Evolutionary conservation across 164 flowering plant species (phyloP), one percentile per base, ranked within the genome.

Genomic region (Vitis amurensis): DNA sequence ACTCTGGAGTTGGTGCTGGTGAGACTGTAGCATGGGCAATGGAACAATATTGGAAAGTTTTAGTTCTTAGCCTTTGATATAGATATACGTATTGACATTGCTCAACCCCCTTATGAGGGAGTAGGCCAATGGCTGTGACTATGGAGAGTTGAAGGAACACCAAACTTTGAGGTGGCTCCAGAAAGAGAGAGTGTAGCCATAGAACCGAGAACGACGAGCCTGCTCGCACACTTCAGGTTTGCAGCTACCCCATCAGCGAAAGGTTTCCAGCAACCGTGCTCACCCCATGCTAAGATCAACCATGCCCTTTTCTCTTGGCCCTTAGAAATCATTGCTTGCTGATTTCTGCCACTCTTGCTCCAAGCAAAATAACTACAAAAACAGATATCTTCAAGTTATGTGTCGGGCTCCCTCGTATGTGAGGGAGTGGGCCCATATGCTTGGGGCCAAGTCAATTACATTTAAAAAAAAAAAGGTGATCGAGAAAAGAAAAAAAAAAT

Each of bases 221-320:
- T 86, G 91, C 83, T 91, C 96, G 51, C 93, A 88, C 59, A 91
- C 94, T 56, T 87, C 80, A 91, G 78, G 80, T 91, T 91, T 4
- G 93, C 93, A 19, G 96, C 96, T 19, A 93, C 8, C 93, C 93
- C 69, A 91, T 50, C 10, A 91, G 75, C 1, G 93, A 85, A 5
- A 91, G 81, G 76, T 91, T 91, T 15, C 96, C 93, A 0, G 91
- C 96, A 3, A 88, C 91, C 0, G 91, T 91, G 75, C 96, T 91
- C 49, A 84, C n/a, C 93, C 91, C 91, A 88, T 29, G 92, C 95
- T 64, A 90, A 70, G 13, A 88, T 76, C 1, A 91, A 84, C 96
- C 96, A 91, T 3, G 96, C 86, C 63, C 82, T 87, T 72, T 77
- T 87, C 77, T 82, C 92, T 9, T 84, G 79, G 0, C 67, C 29